A percentile compares a stretch with the other conserved stretches of the same genome.
These are phyloP conservation scores for Yarrowia yakushimensis DNA, from an alignment of 805 yeast species.

Conservation along the genomic window DNA sequence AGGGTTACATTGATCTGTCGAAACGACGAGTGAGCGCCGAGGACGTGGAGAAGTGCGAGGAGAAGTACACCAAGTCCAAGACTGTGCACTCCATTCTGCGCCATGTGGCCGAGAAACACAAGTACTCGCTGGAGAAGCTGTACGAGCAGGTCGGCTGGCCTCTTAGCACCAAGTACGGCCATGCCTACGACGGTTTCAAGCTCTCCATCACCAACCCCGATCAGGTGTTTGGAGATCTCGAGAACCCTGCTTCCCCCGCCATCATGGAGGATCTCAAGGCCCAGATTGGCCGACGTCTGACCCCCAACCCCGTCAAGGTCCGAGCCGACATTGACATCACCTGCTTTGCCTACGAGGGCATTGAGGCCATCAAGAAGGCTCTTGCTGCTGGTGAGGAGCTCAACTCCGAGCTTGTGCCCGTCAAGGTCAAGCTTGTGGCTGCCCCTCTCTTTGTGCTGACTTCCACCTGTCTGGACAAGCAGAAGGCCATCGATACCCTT, in stretches of 20 bases:
- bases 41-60: slow-evolving; percentile 96
- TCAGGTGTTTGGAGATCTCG: slow-evolving; percentile 75
- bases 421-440: slow-evolving; percentile 92
- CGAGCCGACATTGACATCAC: slow-evolving; percentile 99
- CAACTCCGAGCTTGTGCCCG: slow-evolving; percentile 79
- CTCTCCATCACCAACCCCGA: slow-evolving; percentile 87
- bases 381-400: slow-evolving; percentile 79
- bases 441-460: slow-evolving; percentile 95
- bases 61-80: slow-evolving; percentile 92
- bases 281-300: slow-evolving; percentile 87
- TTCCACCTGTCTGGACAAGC: slow-evolving; percentile 88
- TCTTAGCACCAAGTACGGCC: slow-evolving; percentile 89
- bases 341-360: slow-evolving; percentile 95
- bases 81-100: slow-evolving; percentile 97
- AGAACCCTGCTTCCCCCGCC: slow-evolving; percentile 62
- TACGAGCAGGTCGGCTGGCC: slow-evolving; percentile 97
- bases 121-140: slow-evolving; percentile 76
- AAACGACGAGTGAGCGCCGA: slow-evolving; percentile 98
- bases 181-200: slow-evolving; percentile 96
- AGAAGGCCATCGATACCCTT: slow-evolving; percentile 76
- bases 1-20: slow-evolving; percentile 95
- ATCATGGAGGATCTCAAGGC: slow-evolving; percentile 78
- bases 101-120: slow-evolving; percentile 97
- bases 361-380: slow-evolving; percentile 92
- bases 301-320: slow-evolving; percentile 96